phyloP scores from a whole-genome alignment of 768 basidiomycete genomes.

The Pilatotrama ljubarskyi region DNA sequence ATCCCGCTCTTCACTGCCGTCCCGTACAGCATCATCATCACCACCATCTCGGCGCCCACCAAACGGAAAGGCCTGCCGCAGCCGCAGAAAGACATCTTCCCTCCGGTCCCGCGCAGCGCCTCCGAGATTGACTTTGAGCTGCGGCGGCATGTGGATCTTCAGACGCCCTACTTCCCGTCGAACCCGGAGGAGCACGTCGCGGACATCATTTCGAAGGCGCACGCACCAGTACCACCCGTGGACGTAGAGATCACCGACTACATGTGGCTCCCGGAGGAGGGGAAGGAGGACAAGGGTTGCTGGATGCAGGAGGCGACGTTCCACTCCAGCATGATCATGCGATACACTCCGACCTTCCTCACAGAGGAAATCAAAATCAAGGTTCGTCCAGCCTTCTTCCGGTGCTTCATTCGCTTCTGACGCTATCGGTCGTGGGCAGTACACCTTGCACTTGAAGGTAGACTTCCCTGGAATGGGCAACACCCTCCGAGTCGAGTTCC shows the following conservation, averaged over 20 bases:
- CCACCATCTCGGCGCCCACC: constrained; percentile 20
- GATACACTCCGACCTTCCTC: constrained; percentile 19
- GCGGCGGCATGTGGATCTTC: constrained; percentile 14
- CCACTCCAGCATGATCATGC: constrained; percentile 14
- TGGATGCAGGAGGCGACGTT: constrained; percentile 25
- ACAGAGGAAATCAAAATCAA: constrained; percentile 16
- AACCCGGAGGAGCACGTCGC: constrained; percentile 14
- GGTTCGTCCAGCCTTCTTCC: constrained; percentile 7
- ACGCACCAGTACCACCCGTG: constrained; percentile 9
- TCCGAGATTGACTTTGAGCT: constrained; percentile 20
- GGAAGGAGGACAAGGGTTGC: constrained; percentile 17
- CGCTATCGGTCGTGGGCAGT: background rate
- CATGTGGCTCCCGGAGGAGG: constrained; percentile 21
- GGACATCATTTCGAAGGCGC: constrained; percentile 16
- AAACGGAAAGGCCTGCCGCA: constrained; percentile 16
- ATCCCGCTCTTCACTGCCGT: constrained; percentile 26
- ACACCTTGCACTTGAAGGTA: constrained; percentile 16
- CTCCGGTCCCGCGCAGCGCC: constrained; percentile 16
- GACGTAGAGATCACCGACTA: constrained; percentile 20
- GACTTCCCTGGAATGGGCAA: constrained; percentile 26
- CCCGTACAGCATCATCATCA: constrained; percentile 24
- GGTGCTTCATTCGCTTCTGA: background rate
- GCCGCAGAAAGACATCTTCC: constrained; percentile 21
- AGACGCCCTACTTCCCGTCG: constrained; percentile 9
- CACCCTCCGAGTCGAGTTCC: constrained; percentile 19